Conservation (phyloP, 1,139 yeast genomes). For the Suhomyces taliae region DNA sequence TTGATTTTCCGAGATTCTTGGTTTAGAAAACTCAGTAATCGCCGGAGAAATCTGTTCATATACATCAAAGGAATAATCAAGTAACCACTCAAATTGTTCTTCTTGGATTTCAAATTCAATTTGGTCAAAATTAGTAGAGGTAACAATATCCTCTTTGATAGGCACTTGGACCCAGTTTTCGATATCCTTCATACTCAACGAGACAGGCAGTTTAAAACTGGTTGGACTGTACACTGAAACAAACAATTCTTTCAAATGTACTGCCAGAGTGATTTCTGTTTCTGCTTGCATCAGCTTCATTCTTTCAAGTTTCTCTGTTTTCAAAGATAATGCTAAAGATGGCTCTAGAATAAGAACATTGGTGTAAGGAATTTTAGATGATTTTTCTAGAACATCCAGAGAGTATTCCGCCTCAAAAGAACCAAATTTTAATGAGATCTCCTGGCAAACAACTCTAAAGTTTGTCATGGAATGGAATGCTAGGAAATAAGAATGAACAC, state of each 20-base stretch:
- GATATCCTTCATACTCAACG: constrained; percentile 26
- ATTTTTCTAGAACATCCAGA: constrained; percentile 17
- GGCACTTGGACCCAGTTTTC: constrained; percentile 47
- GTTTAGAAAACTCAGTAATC: constrained; percentile 18
- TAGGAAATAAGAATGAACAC: constrained; percentile 37
- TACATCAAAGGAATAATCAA: constrained; percentile 26
- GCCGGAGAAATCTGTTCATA: constrained; percentile 22
- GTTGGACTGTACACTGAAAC: constrained; percentile 26
- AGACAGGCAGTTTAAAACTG: constrained; percentile 23
- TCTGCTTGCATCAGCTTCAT: constrained; percentile 2
- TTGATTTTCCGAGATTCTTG: constrained; percentile 17
- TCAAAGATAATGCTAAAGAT: constrained; percentile 33
- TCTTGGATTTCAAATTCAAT: constrained; percentile 34
- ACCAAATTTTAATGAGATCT: constrained; percentile 48
- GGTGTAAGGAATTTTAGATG: constrained; percentile 22
- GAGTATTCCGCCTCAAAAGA: constrained; percentile 22
- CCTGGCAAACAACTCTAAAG: constrained; percentile 53
- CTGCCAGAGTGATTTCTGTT: constrained; percentile 24
- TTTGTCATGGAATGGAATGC: constrained; percentile 43
- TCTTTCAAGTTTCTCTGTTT: constrained; percentile 9
- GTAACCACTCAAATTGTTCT: constrained; percentile 39
- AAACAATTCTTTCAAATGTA: constrained; percentile 32
- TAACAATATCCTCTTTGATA: constrained; percentile 21
- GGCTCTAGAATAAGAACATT: constrained; percentile 36
- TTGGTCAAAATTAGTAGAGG: constrained; percentile 37